Conservation (phyloP, 306 rosid species). For the Medicago ruthenica region DNA sequence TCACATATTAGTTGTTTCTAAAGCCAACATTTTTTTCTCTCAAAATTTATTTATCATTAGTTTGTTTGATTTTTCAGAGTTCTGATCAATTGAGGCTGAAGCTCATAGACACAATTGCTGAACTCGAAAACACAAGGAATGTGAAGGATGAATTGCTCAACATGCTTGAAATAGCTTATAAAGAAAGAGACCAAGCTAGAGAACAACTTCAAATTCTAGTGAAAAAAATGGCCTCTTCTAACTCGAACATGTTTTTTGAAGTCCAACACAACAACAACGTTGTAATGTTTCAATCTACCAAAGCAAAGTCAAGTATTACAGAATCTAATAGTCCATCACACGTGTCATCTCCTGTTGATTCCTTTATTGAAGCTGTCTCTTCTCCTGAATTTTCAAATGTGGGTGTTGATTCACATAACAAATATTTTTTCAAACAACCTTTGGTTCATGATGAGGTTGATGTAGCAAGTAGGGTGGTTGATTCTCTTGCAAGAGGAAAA, state of each 20-base stretch:
- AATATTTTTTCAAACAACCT: conserved; percentile 35
- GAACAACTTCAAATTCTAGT: conserved; percentile 53
- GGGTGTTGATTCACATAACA: conserved; percentile 50
- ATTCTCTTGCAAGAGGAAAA: conserved; percentile 49
- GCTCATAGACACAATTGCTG: conserved; percentile 45
- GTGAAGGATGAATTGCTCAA: conserved; percentile 37
- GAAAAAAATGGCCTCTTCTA: conserved; percentile 37
- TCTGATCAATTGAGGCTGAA: conserved; percentile 58
- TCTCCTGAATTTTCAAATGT: conserved; percentile 62
- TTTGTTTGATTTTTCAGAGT: conserved; percentile 46
- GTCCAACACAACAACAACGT: conserved; percentile 41
- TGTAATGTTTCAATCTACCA: conserved; percentile 43
- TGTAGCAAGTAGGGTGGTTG: conserved; percentile 48
- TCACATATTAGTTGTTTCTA: no score
- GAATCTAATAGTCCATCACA: conserved; percentile 63
- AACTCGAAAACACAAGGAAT: conserved; percentile 50
- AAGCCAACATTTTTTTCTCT: no score
- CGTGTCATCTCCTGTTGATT: conserved; percentile 66
- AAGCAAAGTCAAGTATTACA: conserved; percentile 66
- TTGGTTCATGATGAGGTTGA: conserved; percentile 42
- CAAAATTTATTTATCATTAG: background rate
- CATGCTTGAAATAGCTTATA: conserved; percentile 48
- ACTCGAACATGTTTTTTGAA: conserved; percentile 32
- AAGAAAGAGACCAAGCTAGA: conserved; percentile 75
- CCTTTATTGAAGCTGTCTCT: conserved; percentile 64